These are phyloP conservation scores for Clathrus columnatus DNA, from an alignment of 768 basidiomycete genomes.

Conservation along the genomic window DNA sequence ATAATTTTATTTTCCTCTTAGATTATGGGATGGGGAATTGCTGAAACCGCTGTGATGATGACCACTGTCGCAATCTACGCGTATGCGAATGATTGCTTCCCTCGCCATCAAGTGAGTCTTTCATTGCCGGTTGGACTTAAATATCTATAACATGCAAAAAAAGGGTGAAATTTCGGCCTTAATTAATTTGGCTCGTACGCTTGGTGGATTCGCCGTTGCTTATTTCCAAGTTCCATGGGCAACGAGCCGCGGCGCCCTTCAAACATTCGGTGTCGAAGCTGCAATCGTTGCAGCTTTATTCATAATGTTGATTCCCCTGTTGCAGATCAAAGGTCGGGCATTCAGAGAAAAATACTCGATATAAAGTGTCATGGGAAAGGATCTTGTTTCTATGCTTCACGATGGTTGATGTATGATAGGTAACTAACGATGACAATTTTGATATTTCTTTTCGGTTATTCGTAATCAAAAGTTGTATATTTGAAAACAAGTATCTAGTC, in stretches of 20 bases:
- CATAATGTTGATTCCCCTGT: constrained; percentile 39
- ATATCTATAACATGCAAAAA: neutral
- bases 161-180: constrained; percentile 57
- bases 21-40: constrained; percentile 62
- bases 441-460: too few relatives aligned
- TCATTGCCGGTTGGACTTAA: neutral
- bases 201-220: constrained; percentile 56
- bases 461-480: too few relatives aligned
- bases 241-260: constrained; percentile 46
- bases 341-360: constrained; percentile 18
- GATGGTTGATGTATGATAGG: too few relatives aligned
- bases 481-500: too few relatives aligned
- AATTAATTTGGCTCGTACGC: constrained; percentile 45
- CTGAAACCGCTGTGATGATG: constrained; percentile 47
- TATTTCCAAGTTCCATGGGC: constrained; percentile 66
- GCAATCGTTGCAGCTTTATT: constrained; percentile 47
- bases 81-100: constrained; percentile 43
- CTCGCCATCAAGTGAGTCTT: constrained; percentile 29
- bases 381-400: too few relatives aligned
- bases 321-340: constrained; percentile 40
- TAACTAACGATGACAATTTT: too few relatives aligned
- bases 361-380: too few relatives aligned
- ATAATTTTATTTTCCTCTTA: neutral
- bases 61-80: constrained; percentile 54
- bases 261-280: constrained; percentile 54